These are phyloP conservation scores for Helminthosporium solani DNA, from an alignment of 2,329 filamentous ascomycete species.

Conservation along the genomic window DNA sequence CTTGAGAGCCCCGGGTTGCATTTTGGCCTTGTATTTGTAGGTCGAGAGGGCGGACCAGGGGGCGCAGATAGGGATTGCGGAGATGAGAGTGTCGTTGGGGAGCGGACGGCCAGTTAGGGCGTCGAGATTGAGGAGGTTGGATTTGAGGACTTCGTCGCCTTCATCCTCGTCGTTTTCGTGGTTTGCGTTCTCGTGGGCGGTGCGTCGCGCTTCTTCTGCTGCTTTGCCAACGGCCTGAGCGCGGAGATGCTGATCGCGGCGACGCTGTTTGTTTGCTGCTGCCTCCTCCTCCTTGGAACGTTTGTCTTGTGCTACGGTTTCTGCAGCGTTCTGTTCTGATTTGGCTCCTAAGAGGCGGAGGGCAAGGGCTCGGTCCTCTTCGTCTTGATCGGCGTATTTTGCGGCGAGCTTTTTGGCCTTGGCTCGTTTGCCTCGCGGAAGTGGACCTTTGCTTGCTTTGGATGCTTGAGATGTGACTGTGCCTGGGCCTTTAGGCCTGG, in stretches of 20 bases:
- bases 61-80: conserved; percentile 62
- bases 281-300: conserved; percentile 70
- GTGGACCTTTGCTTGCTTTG: conserved; percentile 30
- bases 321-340: conserved; percentile 67
- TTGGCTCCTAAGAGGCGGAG: conserved; percentile 82
- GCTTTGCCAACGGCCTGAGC: conserved; percentile 74
- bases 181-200: conserved; percentile 29
- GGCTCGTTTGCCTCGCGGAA: conserved; percentile 69
- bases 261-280: conserved; percentile 70
- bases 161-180: conserved; percentile 60
- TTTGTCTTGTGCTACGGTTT: conserved; percentile 62
- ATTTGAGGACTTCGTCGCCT: conserved; percentile 55
- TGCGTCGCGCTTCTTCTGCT: conserved; percentile 68
- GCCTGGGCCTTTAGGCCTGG: conserved; percentile 20
- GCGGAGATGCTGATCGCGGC: conserved; percentile 75
- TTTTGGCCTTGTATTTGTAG: conserved; percentile 91
- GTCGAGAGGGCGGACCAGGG: conserved; percentile 64
- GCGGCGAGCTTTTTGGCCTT: conserved; percentile 85
- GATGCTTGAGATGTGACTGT: conserved; percentile 32
- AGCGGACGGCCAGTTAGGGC: conserved; percentile 74
- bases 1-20: conserved; percentile 87
- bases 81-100: conserved; percentile 77
- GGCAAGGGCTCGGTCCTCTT: conserved; percentile 83
- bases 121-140: conserved; percentile 54
- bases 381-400: conserved; percentile 93